phyloP scores from a whole-genome alignment of 345 rosid genomes.

The Hypericum perforatum region DNA sequence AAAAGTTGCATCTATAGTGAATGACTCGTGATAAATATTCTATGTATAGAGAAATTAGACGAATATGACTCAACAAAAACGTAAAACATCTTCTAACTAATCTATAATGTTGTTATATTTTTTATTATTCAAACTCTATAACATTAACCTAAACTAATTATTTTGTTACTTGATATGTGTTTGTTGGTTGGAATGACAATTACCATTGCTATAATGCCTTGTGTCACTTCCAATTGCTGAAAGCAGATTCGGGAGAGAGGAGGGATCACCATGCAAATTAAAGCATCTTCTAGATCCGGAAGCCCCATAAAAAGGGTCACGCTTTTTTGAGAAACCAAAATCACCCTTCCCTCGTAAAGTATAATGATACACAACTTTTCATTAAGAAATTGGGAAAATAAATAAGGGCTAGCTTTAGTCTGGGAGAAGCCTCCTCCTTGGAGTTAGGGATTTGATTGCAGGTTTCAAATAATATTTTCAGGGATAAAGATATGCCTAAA shows the following conservation, averaged over 20 bases:
- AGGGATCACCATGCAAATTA: not conserved
- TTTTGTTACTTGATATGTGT: no score
- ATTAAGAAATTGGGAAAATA: conserved; percentile 28
- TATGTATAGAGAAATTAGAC: no score
- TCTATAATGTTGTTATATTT: no score
- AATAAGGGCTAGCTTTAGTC: conserved; percentile 38
- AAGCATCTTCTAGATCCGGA: conserved; percentile 41
- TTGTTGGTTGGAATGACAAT: no score
- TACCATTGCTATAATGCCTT: conserved; percentile 19
- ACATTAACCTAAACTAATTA: no score
- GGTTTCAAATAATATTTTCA: not conserved
- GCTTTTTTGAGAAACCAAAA: conserved; percentile 16
- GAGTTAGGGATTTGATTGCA: conserved; percentile 24
- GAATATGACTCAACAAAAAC: no score
- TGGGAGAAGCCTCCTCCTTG: conserved; percentile 35
- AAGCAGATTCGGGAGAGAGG: conserved; percentile 32
- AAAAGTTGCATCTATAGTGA: no score
- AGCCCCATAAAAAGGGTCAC: conserved; percentile 28
- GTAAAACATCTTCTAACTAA: no score
- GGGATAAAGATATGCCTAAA: conserved; percentile 21
- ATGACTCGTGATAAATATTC: no score
- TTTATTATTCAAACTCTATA: no score
- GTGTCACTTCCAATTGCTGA: conserved; percentile 32
- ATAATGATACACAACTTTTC: conserved; percentile 41
- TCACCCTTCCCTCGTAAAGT: conserved; percentile 19